Conservation (phyloP, 805 yeast genomes). For the Candida quercuum region DNA sequence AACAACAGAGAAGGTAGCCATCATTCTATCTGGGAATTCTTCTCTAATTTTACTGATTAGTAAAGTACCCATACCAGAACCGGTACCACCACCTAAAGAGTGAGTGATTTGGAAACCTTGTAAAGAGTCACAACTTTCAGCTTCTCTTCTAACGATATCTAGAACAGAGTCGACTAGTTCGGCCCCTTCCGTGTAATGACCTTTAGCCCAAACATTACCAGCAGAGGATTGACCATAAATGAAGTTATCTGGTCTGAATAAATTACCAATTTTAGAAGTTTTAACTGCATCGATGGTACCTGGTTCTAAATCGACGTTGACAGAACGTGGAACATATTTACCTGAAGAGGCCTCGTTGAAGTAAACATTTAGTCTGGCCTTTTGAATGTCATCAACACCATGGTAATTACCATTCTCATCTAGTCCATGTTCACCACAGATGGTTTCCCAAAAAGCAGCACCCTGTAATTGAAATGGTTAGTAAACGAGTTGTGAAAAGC, state of each 20-base stretch:
- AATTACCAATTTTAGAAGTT: constrained; percentile 83
- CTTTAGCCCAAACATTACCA: constrained; percentile 97
- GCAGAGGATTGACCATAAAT: constrained; percentile 98
- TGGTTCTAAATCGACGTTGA: constrained; percentile 96
- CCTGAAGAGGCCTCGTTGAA: constrained; percentile 95
- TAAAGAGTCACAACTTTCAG: constrained; percentile 95
- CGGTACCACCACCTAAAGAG: constrained; percentile 99
- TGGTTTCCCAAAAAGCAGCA: constrained; percentile 92
- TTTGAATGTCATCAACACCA: constrained; percentile 50
- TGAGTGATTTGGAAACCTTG: constrained; percentile 97
- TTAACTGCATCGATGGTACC: constrained; percentile 97
- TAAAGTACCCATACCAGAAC: constrained; percentile 95
- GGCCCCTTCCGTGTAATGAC: constrained; percentile 97
- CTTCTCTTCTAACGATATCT: constrained; percentile 92
- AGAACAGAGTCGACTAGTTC: constrained; percentile 89
- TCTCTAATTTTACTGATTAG: constrained; percentile 86
- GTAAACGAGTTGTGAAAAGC: too few relatives aligned
- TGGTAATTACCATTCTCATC: constrained; percentile 71
- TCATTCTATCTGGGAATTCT: constrained; percentile 95
- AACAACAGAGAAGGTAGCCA: constrained; percentile 95
- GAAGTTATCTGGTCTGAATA: constrained; percentile 97
- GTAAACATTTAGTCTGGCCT: constrained; percentile 93
- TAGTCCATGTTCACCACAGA: constrained; percentile 83
- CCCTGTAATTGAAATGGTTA: too few relatives aligned
- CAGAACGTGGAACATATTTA: constrained; percentile 95